Base-by-base conservation (phyloP, 2,329 filamentous ascomycete species). In the Colletotrichum theobromicola region DNA sequence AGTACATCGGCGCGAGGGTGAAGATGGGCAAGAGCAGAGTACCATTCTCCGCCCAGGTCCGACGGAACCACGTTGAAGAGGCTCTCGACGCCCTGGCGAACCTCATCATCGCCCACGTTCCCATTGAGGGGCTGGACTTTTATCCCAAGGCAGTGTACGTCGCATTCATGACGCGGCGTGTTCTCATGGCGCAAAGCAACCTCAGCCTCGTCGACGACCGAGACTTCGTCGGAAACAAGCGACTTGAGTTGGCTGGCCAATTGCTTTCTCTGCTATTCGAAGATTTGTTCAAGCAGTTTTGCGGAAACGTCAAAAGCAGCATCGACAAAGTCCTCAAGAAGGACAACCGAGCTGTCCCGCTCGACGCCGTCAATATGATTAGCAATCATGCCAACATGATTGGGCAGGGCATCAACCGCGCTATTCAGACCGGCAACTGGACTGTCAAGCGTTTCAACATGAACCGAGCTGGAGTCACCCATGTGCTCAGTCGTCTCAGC, bases 361-460 rank as follows among this genome's bases (percentile, higher is more conserved):
- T 98, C 70, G 96, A 99, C 82, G 95, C 96, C 5, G 92, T 94
- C 76, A 91, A 94, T 50, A 93, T 97, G 80, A 94, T 99, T 79
- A 93, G 92, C 78, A 94, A 95, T 61, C 94, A 97, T 78, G 94
- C 95, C 69, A 94, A 94, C 78, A 93, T 93, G 79, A 98, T 99
- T 78, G 98, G 96, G 0, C 90, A 94, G 78, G 97, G 97, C 15
- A 95, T 99, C 90, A 98, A 98, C 83, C 92, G 97, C 75, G 96
- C 97, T 9, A 98, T 99, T 74, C 96, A 97, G 68, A 98, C 97
- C 1, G 97, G 97, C 24, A 99, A 99, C 81, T 99, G 97, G 97
- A 98, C 91, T 76, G 90, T 99, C 78, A 98, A 98, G 85, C 95
- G 97, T 82, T 99, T 99, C 87, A 95, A 96, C 84, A 99, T 99